phyloP scores from a whole-genome alignment of 2,329 filamentous ascomycete genomes.

The Penicillium palitans region DNA sequence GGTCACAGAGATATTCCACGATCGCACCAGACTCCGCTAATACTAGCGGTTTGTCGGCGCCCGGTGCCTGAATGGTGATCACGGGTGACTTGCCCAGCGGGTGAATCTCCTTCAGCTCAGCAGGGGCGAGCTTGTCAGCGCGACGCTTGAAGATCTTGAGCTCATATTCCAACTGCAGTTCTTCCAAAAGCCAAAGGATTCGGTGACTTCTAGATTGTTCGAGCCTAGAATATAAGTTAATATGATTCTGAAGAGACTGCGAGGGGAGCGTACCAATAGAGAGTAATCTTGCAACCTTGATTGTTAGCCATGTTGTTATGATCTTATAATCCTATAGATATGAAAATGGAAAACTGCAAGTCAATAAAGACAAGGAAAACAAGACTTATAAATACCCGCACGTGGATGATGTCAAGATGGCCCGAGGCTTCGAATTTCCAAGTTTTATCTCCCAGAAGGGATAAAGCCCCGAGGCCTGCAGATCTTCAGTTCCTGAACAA shows the following conservation, averaged over 20 bases:
- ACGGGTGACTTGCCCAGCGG: conserved; percentile 85
- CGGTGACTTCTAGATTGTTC: conserved; percentile 79
- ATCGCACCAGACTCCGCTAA: conserved; percentile 82
- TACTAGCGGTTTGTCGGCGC: conserved; percentile 53
- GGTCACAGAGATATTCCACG: conserved; percentile 75
- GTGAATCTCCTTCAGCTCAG: conserved; percentile 74
- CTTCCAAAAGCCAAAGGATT: conserved; percentile 82
- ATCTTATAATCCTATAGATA: background rate
- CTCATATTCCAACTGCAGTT: conserved; percentile 76
- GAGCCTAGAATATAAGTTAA: conserved; percentile 59
- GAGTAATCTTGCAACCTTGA: conserved; percentile 55
- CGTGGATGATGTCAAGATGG: conserved; percentile 9
- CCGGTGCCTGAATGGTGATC: conserved; percentile 61
- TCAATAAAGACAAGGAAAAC: no score
- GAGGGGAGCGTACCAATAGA: conserved; percentile 58
- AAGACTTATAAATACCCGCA: background rate
- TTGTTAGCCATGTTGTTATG: conserved; percentile 22
- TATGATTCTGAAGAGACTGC: background rate
- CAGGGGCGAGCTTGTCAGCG: conserved; percentile 66
- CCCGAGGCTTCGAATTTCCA: conserved; percentile 8
- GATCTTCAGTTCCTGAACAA: background rate
- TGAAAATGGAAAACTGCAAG: background rate
- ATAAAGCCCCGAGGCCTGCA: background rate
- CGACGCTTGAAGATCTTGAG: conserved; percentile 75
- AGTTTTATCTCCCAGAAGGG: background rate